Base-by-base conservation (phyloP, 2,329 filamentous ascomycete genomes). In the Aspergillus sergii region DNA sequence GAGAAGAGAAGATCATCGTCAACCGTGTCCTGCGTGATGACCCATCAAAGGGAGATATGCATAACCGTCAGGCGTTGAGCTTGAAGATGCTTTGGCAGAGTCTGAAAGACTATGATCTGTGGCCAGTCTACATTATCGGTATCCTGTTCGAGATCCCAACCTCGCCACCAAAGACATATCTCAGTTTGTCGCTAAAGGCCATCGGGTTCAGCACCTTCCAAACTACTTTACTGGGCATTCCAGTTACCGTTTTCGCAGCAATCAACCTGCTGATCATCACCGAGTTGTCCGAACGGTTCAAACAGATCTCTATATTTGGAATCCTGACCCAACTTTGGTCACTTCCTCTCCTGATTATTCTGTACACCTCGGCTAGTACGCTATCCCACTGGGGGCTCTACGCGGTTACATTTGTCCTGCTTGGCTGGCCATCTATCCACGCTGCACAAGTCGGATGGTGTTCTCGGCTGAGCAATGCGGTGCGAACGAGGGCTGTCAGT, bases 1-100 rank as follows among this genome's bases (percentile, higher is more conserved):
- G 81, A 2, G 88, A 89, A 63, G 86, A 89, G 68, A 79, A 80
- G 58, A 89, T 89, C 67, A 83, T 89, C 64, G 85, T 89, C 30
- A 89, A 89, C 67, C 79, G 87, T 1, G 78, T 86, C 11, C 77
- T 84, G 8, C 75, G 81, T 16, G 80, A 83, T 58, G 81, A 80
- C 57, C 79, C 79, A 0, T 70, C 65, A 26, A 75, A 74, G 55
- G 74, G 75, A 1, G 72, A 71, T 19, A 76, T 77, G 74, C 72
- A 77, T 61, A 78, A 78, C 51, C 69, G 77, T 23, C 71, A 79
- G 66, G 73, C 73, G 2, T 66, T 79, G 23, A 72, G 69, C 10
- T 67, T 70, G 7, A 57, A 57, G 8, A 66, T 72, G 54, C 66
- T 79, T 2, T 78, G 76, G 72, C 67, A 75, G 41, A 72, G 69